Base-by-base conservation (phyloP, 2,329 filamentous ascomycete genomes). In the Trichophyton rubrum region DNA sequence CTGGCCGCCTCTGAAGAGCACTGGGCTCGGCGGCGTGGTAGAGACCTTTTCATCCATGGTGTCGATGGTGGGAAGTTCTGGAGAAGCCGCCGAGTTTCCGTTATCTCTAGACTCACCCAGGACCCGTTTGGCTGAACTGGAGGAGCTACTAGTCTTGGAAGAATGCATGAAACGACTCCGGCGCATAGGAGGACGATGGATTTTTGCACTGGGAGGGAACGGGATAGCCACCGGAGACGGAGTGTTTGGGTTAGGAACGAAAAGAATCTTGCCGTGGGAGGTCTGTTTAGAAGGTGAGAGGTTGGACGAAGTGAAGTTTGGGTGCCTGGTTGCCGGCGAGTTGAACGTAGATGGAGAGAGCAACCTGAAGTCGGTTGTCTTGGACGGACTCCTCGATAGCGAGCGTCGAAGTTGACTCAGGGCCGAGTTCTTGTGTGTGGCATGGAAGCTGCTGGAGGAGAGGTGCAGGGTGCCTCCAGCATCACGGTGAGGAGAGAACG, bases 311-410 rank as follows among this genome's bases (percentile, higher is more conserved):
- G 77, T 71, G 66, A 75, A 75, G 56, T 75, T 73, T 53, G 77
- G 67, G 62, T 71, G 75, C 66, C 79, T 79, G 53, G 77, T 75
- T 60, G 84, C 82, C 38, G 78, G 73, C 62, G 80, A 75, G 56
- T 76, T 73, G 15, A 76, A 75, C 62, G 78, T 75, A 27, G 78
- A 75, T 22, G 73, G 69, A 11, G 76, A 78, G 66, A 83, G 77
- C 59, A 95, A 77, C 61, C 83, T 81, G 72, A 93, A 92, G 67
- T 82, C 80, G 61, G 81, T 81, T 49, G 78, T 79, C 73, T 93
- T 95, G 35, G 92, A 96, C 9, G 92, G 92, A n/a, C 92, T 96
- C 68, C 90, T 84, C 61, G 91, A 96, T 64, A 96, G 80, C 27
- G 92, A 96, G 67, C 90, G 88, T 65, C 91, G 83, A 62, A 96